Evolutionary conservation across 257 asterid species (phyloP), one percentile per base, ranked within the genome.

Genomic region (Cinchona pubescens): DNA sequence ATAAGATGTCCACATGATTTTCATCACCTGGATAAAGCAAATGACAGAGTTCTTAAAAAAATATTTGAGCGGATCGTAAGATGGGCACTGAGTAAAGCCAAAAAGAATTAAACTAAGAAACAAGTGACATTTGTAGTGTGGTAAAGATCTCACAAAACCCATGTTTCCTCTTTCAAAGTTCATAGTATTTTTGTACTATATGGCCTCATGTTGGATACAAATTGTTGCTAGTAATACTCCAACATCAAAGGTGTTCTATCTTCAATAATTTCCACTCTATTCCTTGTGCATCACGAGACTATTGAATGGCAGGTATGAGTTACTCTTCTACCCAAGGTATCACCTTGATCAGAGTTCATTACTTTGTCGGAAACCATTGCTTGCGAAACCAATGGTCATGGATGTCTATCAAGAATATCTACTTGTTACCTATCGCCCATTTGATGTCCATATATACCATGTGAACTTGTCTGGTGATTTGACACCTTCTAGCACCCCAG

Each of bases 321-420:
- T 95, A 82, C 96, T 95, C 74, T 95, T 95, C 86, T 92, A 91
- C 83, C 99, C 99, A 75, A 90, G 99, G 84, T 91, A 95, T 90
- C 99, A 95, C 89, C 99, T 95, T 23, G 99, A 95, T 87, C 96
- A 90, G 78, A 95, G 97, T 82, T 95, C 99, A 35, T 84, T 95
- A 76, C 96, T 95, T 63, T 90, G 90, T 82, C 96, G 92, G 81
- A 95, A 92, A 81, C 78, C 94, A 51, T 80, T 95, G 89, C 89
- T 90, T 63, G 80, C 98, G 69, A 86, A 92, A 67, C 99, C 99
- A 71, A 85, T 95, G 92, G 99, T 90, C 85, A 92, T 95, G 96
- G 99, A 95, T 88, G 96, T 92, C 79, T 95, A 92, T 83, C 96
- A 88, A 84, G 97, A 95, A 82, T 95, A 95, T 86, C 77, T 95